Base-by-base conservation (phyloP, 495 filamentous ascomycete genomes). In the Glonium stellatum region DNA sequence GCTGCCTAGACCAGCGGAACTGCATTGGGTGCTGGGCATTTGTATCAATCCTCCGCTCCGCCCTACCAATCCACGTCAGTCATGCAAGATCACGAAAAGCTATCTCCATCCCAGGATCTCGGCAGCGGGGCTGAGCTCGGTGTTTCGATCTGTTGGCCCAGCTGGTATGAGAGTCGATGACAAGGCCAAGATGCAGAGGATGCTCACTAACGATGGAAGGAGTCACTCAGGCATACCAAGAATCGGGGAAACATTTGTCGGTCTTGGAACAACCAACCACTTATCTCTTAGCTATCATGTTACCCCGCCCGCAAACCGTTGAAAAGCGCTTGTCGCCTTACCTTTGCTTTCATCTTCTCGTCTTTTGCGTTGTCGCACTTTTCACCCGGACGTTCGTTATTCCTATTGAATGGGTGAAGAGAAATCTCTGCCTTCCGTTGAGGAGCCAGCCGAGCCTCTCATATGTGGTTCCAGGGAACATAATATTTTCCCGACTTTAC, bases 331-430 rank as follows among this genome's bases (percentile, higher is more conserved):
- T 63, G 63, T 63, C 62, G 59, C 57, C 59, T 48, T 54, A 31
- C 19, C 52, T 11, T 25, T 52, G 48, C 41, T 39, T 42, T 41
- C 13, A 34, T 25, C 69, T 66, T 10, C 76, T 64, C 66, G 71
- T 69, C 58, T 64, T 66, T 41, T 66, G 62, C 19, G 36, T 61
- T 39, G 18, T 35, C 58, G 48, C 57, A 60, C 59, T 58, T 31
- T 31, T 31, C 27, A 63, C 37, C 34, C 55, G 35, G 34, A 46
- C 53, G 13, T 54, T 49, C 22, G 54, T 25, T 56, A 61, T 64
- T 46, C 46, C 27, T 58, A 61, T 64, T 67, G 65, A 67, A 67
- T 67, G 65, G 65, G 65, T 64, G 58, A 64, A 67, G 61, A 59
- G 55, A 57, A 52, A 54, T 19, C 18, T 10, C 54, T 60, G 18